Evolutionary conservation across 2,329 filamentous ascomycete species (phyloP).

Genomic region (Didymella exigua): DNA sequence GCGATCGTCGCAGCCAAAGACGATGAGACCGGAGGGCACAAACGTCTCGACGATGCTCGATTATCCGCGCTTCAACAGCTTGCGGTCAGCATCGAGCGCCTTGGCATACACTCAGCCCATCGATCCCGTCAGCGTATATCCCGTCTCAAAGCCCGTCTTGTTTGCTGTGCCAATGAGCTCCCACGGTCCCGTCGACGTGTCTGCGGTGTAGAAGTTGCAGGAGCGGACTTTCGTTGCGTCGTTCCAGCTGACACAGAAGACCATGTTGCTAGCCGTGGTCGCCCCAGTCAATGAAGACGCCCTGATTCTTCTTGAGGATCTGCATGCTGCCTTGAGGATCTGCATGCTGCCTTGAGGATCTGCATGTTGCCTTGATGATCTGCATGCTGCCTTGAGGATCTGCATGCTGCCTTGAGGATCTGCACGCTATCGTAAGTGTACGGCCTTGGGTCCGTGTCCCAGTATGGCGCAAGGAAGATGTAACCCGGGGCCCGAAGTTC

Average conservation of each 20-base stretch:
- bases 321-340: slow-evolving; percentile 54
- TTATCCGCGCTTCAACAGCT: slow-evolving; percentile 3
- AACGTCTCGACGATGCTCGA: slow-evolving; percentile 14
- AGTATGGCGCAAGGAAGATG: slow-evolving; percentile 13
- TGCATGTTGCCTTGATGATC: no score
- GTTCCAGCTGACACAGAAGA: slow-evolving; percentile 37
- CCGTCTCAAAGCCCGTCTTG: slow-evolving; percentile 11
- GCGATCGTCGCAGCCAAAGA: slow-evolving; percentile 4
- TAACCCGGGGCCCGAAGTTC: slow-evolving; percentile 11
- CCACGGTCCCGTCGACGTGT: slow-evolving; percentile 6
- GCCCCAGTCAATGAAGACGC: slow-evolving; percentile 57
- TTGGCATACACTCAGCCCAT: slow-evolving; percentile 10
- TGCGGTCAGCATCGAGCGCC: slow-evolving; percentile 5
- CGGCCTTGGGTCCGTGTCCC: slow-evolving; percentile 11
- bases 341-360: slow-evolving; percentile 45
- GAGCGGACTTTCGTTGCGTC: slow-evolving; percentile 34
- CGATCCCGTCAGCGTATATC: not conserved
- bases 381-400: slow-evolving; percentile 49
- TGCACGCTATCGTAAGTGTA: slow-evolving; percentile 14
- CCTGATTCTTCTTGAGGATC: slow-evolving; percentile 51
- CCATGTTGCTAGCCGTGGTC: slow-evolving; percentile 50
- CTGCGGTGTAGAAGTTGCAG: slow-evolving; percentile 38
- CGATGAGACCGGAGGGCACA: slow-evolving; percentile 9
- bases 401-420: slow-evolving; percentile 55
- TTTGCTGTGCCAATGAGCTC: slow-evolving; percentile 1